A percentile compares a stretch with the other conserved stretches of the same genome.
These are phyloP conservation scores for Gloeostereum incarnatum DNA, from an alignment of 768 basidiomycete species.

Conservation along the genomic window DNA sequence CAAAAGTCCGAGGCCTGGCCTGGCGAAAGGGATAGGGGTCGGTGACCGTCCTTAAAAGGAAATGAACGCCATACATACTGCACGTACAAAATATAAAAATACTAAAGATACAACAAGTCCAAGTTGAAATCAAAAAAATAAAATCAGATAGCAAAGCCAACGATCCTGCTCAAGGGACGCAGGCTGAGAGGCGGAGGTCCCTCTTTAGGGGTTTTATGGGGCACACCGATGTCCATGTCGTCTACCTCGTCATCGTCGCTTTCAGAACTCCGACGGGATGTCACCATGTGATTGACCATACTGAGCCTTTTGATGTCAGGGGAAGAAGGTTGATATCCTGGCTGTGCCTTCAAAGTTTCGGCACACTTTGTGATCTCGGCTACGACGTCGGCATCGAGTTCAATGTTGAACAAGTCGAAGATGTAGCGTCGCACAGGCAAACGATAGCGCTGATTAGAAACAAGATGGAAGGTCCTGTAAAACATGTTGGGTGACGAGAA, in stretches of 20 bases:
- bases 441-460: slow-evolving; percentile 86
- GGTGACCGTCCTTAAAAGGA: too few species aligned
- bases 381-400: slow-evolving; percentile 57
- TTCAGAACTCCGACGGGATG: slow-evolving; percentile 41
- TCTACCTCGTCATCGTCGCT: slow-evolving; percentile 54
- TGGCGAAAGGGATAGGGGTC: too few species aligned
- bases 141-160: slow-evolving; percentile 37
- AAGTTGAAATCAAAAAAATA: too few species aligned
- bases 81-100: too few species aligned
- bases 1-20: slow-evolving; percentile 89
- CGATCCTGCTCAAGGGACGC: slow-evolving; percentile 46
- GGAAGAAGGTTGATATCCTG: slow-evolving; percentile 29
- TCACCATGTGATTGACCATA: slow-evolving; percentile 48
- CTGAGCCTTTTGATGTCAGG: slow-evolving; percentile 44
- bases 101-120: too few species aligned
- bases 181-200: slow-evolving; percentile 48
- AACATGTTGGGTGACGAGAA: slow-evolving; percentile 76
- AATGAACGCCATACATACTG: too few species aligned
- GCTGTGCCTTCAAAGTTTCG: slow-evolving; percentile 37
- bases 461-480: slow-evolving; percentile 78
- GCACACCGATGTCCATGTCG: slow-evolving; percentile 33
- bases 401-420: slow-evolving; percentile 84
- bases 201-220: slow-evolving; percentile 24
- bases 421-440: slow-evolving; percentile 90
- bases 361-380: slow-evolving; percentile 43